Evolutionary conservation across 2,329 filamentous ascomycete species (phyloP).

Genomic region (Parafenestella ontariensis): DNA sequence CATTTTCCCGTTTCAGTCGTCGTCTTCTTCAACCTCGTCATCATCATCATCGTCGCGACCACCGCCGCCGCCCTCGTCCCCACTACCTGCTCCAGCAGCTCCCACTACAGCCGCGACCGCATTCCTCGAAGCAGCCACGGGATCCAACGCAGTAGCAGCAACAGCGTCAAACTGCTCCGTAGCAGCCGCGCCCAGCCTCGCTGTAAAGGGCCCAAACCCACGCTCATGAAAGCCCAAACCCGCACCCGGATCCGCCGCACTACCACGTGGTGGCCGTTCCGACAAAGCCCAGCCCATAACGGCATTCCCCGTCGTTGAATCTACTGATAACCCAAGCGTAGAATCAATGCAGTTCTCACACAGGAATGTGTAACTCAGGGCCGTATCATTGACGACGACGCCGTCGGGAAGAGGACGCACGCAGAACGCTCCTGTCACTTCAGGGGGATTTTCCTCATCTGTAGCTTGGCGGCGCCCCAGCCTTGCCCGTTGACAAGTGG

Average conservation of each 20-base stretch:
- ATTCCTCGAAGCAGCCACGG: slow-evolving; percentile 2
- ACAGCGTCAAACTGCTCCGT: slow-evolving; percentile 8
- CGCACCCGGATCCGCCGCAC: slow-evolving; percentile 11
- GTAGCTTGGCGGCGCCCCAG: slow-evolving; percentile 25
- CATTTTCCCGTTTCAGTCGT: no score
- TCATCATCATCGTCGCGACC: slow-evolving; percentile 11
- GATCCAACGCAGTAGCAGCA: slow-evolving; percentile 7
- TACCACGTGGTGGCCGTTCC: slow-evolving; percentile 7
- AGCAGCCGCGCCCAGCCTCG: slow-evolving; percentile 5
- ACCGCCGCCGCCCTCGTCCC: slow-evolving; percentile 6
- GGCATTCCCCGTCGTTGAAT: slow-evolving; percentile 11
- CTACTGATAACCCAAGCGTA: slow-evolving; percentile 6
- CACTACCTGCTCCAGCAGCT: slow-evolving; percentile 4
- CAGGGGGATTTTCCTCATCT: slow-evolving; percentile 21
- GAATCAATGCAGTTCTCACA: slow-evolving; percentile 21
- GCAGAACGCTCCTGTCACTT: slow-evolving; percentile 16
- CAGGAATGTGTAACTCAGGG: slow-evolving; percentile 22
- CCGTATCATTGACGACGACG: slow-evolving; percentile 12
- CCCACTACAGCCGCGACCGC: slow-evolving; percentile 4
- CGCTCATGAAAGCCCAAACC: slow-evolving; percentile 17
- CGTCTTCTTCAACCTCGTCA: no score
- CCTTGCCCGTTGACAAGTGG: slow-evolving; percentile 19
- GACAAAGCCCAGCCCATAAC: slow-evolving; percentile 22
- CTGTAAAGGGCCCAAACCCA: slow-evolving; percentile 11
- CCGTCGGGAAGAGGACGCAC: slow-evolving; percentile 10